Base-by-base conservation (phyloP, 768 basidiomycete species). In the Trametopsis cervina region DNA sequence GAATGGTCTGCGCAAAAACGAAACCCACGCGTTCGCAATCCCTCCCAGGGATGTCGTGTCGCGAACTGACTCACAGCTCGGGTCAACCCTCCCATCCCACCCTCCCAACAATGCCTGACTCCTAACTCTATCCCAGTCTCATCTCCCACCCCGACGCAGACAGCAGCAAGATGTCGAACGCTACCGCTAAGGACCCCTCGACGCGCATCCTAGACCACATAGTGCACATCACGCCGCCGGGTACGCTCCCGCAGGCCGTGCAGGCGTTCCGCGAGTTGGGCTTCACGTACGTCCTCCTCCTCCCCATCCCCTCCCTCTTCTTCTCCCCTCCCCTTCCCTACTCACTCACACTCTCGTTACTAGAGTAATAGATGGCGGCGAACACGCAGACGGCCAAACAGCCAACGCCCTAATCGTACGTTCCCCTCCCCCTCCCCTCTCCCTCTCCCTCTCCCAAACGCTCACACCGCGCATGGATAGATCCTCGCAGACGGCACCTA, bases 171-270 rank as follows among this genome's bases (percentile, higher is more conserved):
- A n/a, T n/a, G n/a, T n/a, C n/a, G n/a, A n/a, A n/a, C n/a, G n/a
- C n/a, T n/a, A n/a, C n/a, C n/a, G n/a, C n/a, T n/a, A n/a, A n/a
- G n/a, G 25, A 43, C 23, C 61, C 62, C 22, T 65, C 68, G 15
- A 78, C 74, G 2, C 66, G 61, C 38, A 74, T 62, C 23, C 57
- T 86, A 10, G 85, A 88, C 53, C 85, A 88, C 54, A 77, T 88
- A 48, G 74, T 88, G 0, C 78, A 86, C 59, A 68, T 88, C n/a
- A 80, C 80, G 0, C 78, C 83, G 0, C 80, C 83, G 1, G 81
- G 76, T 0, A 69, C 77, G 0, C 67, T 86, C 9, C 59, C 70
- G 17, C 62, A 73, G 26, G 72, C 70, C 18, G 67, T 77, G 0
- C 60, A 72, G 18, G 73, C 77, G 40, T 86, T 83, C 51, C 66